Percentiles rank a stretch among this genome's conserved stretches.
Evolutionary conservation across 2,329 filamentous ascomycete genomes (phyloP).

Genomic region (Xylaria sp.): DNA sequence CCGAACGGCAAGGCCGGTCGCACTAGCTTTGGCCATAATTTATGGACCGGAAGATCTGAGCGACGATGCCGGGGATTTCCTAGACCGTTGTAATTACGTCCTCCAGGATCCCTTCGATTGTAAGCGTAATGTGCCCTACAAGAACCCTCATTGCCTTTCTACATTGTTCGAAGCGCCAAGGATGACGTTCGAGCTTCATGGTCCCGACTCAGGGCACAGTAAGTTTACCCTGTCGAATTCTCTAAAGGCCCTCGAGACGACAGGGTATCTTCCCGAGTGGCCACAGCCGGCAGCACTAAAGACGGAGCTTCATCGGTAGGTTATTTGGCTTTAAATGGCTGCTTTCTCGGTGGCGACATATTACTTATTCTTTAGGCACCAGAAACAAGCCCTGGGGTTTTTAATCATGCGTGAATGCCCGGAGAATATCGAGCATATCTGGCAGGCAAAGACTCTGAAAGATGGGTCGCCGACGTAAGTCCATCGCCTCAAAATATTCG

Average conservation of each 20-base stretch:
- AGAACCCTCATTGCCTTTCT: constrained; percentile 13
- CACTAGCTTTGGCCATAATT: constrained; percentile 6
- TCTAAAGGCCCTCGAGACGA: constrained; percentile 3
- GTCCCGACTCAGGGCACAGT: neutral
- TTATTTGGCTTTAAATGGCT: neutral
- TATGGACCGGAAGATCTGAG: constrained; percentile 6
- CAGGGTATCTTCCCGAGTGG: constrained; percentile 1
- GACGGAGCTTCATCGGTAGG: constrained; percentile 6
- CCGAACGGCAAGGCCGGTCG: neutral
- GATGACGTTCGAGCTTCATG: constrained; percentile 11
- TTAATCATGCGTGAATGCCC: neutral
- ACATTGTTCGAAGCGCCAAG: constrained; percentile 11
- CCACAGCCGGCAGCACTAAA: constrained; percentile 3
- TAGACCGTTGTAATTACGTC: constrained; percentile 2
- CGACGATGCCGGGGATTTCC: constrained; percentile 11
- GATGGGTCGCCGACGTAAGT: constrained; percentile 6
- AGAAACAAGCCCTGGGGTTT: constrained; percentile 7
- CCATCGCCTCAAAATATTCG: neutral
- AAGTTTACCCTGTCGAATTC: constrained; percentile 4
- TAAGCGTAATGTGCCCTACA: constrained; percentile 8
- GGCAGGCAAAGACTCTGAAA: neutral
- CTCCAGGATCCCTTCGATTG: constrained; percentile 12
- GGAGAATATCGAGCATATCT: neutral
- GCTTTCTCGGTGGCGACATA: neutral
- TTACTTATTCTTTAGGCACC: constrained; percentile 2